These are phyloP conservation scores for Phialocephala subalpina DNA, from an alignment of 2,329 filamentous ascomycete species.

Conservation along the genomic window DNA sequence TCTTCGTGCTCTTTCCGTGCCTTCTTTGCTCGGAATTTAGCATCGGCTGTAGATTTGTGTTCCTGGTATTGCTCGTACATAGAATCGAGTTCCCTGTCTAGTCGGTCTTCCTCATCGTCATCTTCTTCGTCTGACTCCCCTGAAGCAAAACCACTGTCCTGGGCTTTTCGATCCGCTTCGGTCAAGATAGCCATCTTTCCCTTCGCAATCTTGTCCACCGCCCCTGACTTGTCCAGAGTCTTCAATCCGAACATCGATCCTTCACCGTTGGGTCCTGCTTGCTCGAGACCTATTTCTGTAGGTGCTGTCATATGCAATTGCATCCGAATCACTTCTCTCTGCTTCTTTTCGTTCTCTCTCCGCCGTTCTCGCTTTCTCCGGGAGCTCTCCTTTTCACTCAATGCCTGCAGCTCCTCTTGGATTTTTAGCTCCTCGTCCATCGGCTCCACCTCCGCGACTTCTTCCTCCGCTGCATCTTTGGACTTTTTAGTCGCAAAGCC, in stretches of 20 bases:
- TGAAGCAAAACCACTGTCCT: slow-evolving; percentile 65
- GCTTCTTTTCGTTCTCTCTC: slow-evolving; percentile 91
- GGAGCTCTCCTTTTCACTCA: slow-evolving; percentile 80
- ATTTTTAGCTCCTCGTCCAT: slow-evolving; percentile 97
- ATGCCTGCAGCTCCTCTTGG: slow-evolving; percentile 83
- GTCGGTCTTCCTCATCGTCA: slow-evolving; percentile 74
- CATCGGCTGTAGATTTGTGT: slow-evolving; percentile 78
- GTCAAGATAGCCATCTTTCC: slow-evolving; percentile 80
- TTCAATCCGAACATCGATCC: slow-evolving; percentile 90
- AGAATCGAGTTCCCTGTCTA: slow-evolving; percentile 85
- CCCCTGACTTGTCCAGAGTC: slow-evolving; percentile 78
- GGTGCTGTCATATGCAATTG: slow-evolving; percentile 97
- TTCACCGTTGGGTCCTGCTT: slow-evolving; percentile 78
- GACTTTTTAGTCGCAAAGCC: slow-evolving; percentile 78
- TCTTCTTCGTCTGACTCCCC: slow-evolving; percentile 70
- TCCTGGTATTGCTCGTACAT: slow-evolving; percentile 90
- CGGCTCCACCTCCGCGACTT: slow-evolving; percentile 81
- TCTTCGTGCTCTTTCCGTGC: slow-evolving; percentile 82
- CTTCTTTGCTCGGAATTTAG: slow-evolving; percentile 91
- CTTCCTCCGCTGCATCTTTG: slow-evolving; percentile 57
- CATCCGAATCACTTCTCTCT: slow-evolving; percentile 94
- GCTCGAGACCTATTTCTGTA: slow-evolving; percentile 94
- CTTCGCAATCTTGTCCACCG: slow-evolving; percentile 72
- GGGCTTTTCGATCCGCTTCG: slow-evolving; percentile 64
- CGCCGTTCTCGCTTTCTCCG: slow-evolving; percentile 85